Percentiles rank a stretch among this genome's conserved stretches.
Evolutionary conservation across 345 rosid species (phyloP).

Genomic region (Eucalyptus pauciflora): DNA sequence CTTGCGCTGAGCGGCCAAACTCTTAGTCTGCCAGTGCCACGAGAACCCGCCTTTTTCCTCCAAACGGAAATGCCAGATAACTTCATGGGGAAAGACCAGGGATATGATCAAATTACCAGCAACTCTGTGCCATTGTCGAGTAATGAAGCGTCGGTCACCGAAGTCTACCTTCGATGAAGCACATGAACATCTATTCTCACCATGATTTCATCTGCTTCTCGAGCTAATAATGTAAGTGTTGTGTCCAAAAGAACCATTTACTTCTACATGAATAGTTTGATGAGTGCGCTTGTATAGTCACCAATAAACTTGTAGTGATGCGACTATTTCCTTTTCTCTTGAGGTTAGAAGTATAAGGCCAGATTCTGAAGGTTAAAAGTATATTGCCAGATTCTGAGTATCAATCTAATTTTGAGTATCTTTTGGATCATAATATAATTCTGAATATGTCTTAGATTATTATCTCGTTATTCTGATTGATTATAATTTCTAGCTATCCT

Average conservation of each 20-base stretch:
- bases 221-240: not conserved
- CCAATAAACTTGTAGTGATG: not conserved
- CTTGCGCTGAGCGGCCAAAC: slow-evolving; percentile 1
- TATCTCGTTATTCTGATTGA: too few relatives aligned
- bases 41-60: slow-evolving; percentile 7
- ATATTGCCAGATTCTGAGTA: too few relatives aligned
- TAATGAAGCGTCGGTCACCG: not conserved
- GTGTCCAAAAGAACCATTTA: not conserved
- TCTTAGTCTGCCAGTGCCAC: not conserved
- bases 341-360: not conserved
- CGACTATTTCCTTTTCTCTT: not conserved
- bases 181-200: not conserved
- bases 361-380: too few relatives aligned
- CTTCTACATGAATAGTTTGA: not conserved
- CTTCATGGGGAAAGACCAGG: not conserved
- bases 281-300: not conserved
- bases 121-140: not conserved
- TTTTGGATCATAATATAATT: too few relatives aligned
- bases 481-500: too few relatives aligned
- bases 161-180: not conserved
- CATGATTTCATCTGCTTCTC: not conserved
- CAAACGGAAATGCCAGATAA: not conserved
- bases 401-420: not conserved
- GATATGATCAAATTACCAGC: not conserved
- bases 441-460: not conserved